Percentiles rank a stretch among this genome's conserved stretches.
Evolutionary conservation across 257 asterid genomes (phyloP).

Genomic region (Salvia splendens): DNA sequence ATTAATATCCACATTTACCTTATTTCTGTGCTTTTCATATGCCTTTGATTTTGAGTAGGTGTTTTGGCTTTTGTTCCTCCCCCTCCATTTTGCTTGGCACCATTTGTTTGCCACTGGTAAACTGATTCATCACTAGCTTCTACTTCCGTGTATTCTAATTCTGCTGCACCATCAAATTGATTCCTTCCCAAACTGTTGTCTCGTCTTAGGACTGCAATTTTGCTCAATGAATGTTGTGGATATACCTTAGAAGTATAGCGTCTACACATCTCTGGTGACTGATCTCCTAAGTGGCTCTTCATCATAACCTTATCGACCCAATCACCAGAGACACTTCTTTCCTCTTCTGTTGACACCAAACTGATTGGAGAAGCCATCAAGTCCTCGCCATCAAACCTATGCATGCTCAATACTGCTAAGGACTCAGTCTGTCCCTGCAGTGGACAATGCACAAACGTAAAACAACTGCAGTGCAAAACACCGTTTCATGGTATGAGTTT

Average conservation of each 20-base stretch:
- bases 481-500: background rate
- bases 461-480: background rate
- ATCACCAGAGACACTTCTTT: slow-evolving; percentile 43
- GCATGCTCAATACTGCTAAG: slow-evolving; percentile 42
- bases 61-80: slow-evolving; percentile 48
- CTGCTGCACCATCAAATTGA: slow-evolving; percentile 16
- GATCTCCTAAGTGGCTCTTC: slow-evolving; percentile 31
- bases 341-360: slow-evolving; percentile 46
- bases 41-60: slow-evolving; percentile 55
- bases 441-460: background rate
- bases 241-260: slow-evolving; percentile 29
- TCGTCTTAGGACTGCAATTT: slow-evolving; percentile 29
- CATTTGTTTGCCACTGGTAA: slow-evolving; percentile 43
- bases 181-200: too few relatives aligned
- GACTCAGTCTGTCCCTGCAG: slow-evolving; percentile 47
- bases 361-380: slow-evolving; percentile 46
- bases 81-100: slow-evolving; percentile 42
- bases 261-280: slow-evolving; percentile 18
- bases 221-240: slow-evolving; percentile 30
- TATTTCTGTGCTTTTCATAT: slow-evolving; percentile 46
- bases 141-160: slow-evolving; percentile 53
- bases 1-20: slow-evolving; percentile 41
- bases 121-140: slow-evolving; percentile 65
- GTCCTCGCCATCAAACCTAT: slow-evolving; percentile 58
- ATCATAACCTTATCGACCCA: slow-evolving; percentile 60